phyloP scores from a whole-genome alignment of 805 yeast species.

The Metschnikowia baotianmanensis region DNA sequence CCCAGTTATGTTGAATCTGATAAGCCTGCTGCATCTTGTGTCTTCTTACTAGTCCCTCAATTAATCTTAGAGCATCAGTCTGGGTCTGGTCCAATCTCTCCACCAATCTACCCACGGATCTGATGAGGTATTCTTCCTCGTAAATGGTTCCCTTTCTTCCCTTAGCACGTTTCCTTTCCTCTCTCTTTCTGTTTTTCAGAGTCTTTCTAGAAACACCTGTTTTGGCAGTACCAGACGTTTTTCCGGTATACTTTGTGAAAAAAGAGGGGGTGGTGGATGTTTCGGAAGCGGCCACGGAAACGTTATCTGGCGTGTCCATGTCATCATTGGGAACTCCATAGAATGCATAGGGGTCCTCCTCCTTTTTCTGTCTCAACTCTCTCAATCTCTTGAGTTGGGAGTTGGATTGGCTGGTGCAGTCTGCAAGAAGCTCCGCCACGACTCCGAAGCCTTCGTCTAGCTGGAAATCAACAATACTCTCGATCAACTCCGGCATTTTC shows the following conservation, averaged over 20 bases:
- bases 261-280: slow-evolving; percentile 90
- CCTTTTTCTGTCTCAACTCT: slow-evolving; percentile 80
- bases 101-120: slow-evolving; percentile 81
- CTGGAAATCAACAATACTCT: slow-evolving; percentile 63
- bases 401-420: slow-evolving; percentile 78
- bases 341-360: slow-evolving; percentile 80
- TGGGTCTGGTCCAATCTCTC: slow-evolving; percentile 76
- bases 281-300: slow-evolving; percentile 92
- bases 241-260: slow-evolving; percentile 94
- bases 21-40: slow-evolving; percentile 74
- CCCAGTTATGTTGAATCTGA: slow-evolving; percentile 68
- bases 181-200: slow-evolving; percentile 87
- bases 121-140: slow-evolving; percentile 92
- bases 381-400: slow-evolving; percentile 84
- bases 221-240: slow-evolving; percentile 91
- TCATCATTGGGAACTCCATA: slow-evolving; percentile 62
- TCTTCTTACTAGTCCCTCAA: slow-evolving; percentile 76
- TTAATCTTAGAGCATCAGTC: slow-evolving; percentile 68
- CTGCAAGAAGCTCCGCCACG: slow-evolving; percentile 88
- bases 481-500: slow-evolving; percentile 45
- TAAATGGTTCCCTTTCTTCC: slow-evolving; percentile 98
- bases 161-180: slow-evolving; percentile 92
- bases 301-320: slow-evolving; percentile 82
- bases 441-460: slow-evolving; percentile 85
- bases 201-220: slow-evolving; percentile 95